phyloP scores from a whole-genome alignment of 805 yeast species.

The Saturnispora quitensis region DNA sequence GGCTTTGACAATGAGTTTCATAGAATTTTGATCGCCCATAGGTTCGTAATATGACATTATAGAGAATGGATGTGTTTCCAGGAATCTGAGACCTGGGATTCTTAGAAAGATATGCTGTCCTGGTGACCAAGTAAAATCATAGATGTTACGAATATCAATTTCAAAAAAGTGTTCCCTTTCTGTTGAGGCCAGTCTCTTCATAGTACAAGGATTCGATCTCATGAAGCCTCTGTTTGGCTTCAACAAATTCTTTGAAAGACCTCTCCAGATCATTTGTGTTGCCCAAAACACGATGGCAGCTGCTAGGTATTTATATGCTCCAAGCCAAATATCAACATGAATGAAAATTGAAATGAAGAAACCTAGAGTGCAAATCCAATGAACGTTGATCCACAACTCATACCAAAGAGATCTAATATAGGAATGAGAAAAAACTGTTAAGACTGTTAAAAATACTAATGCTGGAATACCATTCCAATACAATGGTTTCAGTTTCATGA shows the following conservation, averaged over 20 bases:
- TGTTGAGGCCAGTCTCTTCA: slow-evolving; percentile 28
- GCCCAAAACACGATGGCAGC: slow-evolving; percentile 46
- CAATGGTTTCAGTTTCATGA: slow-evolving; percentile 18
- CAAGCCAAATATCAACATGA: slow-evolving; percentile 32
- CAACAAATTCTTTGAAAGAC: slow-evolving; percentile 36
- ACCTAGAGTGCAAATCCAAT: slow-evolving; percentile 45
- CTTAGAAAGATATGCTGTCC: slow-evolving; percentile 50
- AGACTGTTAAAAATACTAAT: slow-evolving; percentile 33
- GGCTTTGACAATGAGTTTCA: slow-evolving; percentile 39
- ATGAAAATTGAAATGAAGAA: slow-evolving; percentile 38
- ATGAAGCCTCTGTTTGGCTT: slow-evolving; percentile 35
- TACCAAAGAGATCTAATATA: slow-evolving; percentile 33
- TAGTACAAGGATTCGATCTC: slow-evolving; percentile 14
- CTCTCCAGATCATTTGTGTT: slow-evolving; percentile 38
- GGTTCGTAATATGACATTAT: slow-evolving; percentile 29
- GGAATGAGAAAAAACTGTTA: slow-evolving; percentile 36
- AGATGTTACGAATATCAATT: slow-evolving; percentile 25
- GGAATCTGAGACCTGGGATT: slow-evolving; percentile 33
- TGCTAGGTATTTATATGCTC: slow-evolving; percentile 36
- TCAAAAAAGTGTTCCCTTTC: slow-evolving; percentile 29
- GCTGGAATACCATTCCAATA: slow-evolving; percentile 41
- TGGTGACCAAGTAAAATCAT: slow-evolving; percentile 38
- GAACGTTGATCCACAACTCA: slow-evolving; percentile 42
- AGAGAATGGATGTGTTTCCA: slow-evolving; percentile 52
- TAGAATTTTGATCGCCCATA: slow-evolving; percentile 15